Evolutionary conservation across 192 early-diverging fungal species (phyloP).

Genomic region (Borealophlyctis nickersoniae): DNA sequence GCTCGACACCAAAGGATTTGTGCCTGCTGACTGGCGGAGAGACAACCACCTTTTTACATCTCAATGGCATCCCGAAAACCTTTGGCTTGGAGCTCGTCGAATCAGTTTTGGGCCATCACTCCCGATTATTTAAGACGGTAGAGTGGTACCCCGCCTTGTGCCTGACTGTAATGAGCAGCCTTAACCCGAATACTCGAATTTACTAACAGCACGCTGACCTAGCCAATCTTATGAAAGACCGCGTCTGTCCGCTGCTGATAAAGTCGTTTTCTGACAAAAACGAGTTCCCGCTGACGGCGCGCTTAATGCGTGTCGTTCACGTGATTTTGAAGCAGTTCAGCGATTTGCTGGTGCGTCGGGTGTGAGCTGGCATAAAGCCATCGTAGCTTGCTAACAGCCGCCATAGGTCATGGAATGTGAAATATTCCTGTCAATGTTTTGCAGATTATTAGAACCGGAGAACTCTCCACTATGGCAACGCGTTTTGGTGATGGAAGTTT

Average conservation of each 20-base stretch:
- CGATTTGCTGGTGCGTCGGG: constrained; percentile 58
- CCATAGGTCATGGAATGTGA: constrained; percentile 84
- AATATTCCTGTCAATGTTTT: constrained; percentile 86
- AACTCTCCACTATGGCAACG: constrained; percentile 71
- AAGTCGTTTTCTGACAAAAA: constrained; percentile 87
- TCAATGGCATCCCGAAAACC: constrained; percentile 52
- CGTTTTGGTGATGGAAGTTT: constrained; percentile 77
- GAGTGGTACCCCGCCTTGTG: not conserved
- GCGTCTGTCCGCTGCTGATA: constrained; percentile 85
- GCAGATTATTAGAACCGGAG: constrained; percentile 77
- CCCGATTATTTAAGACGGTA: constrained; percentile 71
- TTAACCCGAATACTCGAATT: not conserved
- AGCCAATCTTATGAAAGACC: constrained; percentile 66
- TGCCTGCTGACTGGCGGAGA: constrained; percentile 74
- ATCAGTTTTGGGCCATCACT: constrained; percentile 77
- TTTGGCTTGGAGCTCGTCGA: constrained; percentile 94
- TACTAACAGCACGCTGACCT: constrained; percentile 67
- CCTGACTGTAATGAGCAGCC: not conserved
- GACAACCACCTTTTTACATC: constrained; percentile 59
- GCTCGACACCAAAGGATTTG: constrained; percentile 55
- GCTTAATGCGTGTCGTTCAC: constrained; percentile 75
- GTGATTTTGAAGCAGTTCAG: constrained; percentile 75
- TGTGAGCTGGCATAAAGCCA: no score
- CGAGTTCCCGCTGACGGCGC: constrained; percentile 80
- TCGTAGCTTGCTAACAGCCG: no score